Evolutionary conservation across 164 flowering plant genomes (phyloP).

Genomic region (Liquidambar formosana): DNA sequence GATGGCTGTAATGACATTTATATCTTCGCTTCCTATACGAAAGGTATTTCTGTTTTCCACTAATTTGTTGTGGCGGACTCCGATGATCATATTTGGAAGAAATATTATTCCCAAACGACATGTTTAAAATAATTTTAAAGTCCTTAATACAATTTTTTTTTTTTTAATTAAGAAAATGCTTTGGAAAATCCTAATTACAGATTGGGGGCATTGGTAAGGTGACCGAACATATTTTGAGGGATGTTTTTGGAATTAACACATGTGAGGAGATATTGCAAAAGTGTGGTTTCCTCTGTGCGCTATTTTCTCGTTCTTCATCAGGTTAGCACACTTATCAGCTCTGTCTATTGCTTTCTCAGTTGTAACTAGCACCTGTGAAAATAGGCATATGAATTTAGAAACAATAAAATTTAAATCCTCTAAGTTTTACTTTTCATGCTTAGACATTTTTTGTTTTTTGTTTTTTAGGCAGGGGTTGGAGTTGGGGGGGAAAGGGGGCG

Average conservation of each 20-base stretch:
- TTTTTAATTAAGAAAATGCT: neutral
- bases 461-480: too few relatives aligned
- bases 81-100: neutral
- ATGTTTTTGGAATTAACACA: constrained; percentile 73
- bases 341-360: neutral
- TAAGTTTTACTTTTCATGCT: neutral
- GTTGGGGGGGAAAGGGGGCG: too few relatives aligned
- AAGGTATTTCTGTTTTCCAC: constrained; percentile 53
- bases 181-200: constrained; percentile 35
- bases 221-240: constrained; percentile 75
- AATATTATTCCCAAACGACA: too few relatives aligned
- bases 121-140: too few relatives aligned
- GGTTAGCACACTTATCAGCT: constrained; percentile 42
- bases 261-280: constrained; percentile 89
- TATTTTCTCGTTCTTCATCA: constrained; percentile 79
- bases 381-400: neutral
- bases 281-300: constrained; percentile 72
- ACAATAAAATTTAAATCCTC: neutral
- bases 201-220: constrained; percentile 98
- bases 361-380: neutral
- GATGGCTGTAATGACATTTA: constrained; percentile 79
- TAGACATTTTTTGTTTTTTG: too few relatives aligned
- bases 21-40: constrained; percentile 86
- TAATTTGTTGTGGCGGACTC: neutral
- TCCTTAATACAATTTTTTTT: neutral